Evolutionary conservation across 371 early-diverging fungal genomes (phyloP).

Genomic region (Apophysomyces elegans): DNA sequence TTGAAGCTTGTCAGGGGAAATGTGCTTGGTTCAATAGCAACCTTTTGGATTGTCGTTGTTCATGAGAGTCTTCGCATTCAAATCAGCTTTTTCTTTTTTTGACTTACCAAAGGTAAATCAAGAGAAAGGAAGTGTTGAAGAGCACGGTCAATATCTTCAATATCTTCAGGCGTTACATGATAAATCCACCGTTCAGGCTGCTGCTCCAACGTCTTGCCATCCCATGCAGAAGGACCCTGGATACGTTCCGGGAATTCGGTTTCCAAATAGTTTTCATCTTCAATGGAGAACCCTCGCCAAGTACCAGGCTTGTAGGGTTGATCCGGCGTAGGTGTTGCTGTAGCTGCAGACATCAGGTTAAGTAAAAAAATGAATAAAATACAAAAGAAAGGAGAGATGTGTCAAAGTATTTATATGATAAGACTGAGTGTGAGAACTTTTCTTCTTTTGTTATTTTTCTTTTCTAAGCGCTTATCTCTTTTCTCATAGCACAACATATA

Average conservation of each 20-base stretch:
- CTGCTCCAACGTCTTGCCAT: constrained; percentile 43
- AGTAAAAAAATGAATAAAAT: neutral
- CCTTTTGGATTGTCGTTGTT: constrained; percentile 8
- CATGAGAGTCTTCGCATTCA: neutral
- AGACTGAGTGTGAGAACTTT: neutral
- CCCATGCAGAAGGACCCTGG: constrained; percentile 42
- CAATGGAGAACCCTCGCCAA: constrained; percentile 33
- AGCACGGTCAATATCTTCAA: constrained; percentile 42
- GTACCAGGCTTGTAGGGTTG: constrained; percentile 10
- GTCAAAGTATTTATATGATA: neutral
- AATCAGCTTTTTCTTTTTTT: neutral
- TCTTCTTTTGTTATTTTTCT: constrained; percentile 12
- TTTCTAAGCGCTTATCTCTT: neutral
- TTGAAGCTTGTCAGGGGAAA: constrained; percentile 42
- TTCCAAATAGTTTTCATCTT: constrained; percentile 21
- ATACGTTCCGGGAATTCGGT: constrained; percentile 42
- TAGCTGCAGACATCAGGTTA: neutral
- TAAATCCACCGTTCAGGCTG: constrained; percentile 48
- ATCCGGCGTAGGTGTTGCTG: constrained; percentile 6
- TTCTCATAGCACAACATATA: constrained; percentile 5
- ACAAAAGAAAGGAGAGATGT: too few relatives aligned
- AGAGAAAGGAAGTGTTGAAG: constrained; percentile 36
- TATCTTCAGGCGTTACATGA: constrained; percentile 38
- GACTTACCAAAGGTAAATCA: constrained; percentile 29
- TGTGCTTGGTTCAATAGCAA: constrained; percentile 26